Conservation (phyloP, 2,329 filamentous ascomycete genomes). For the Cytospora schulzeri region DNA sequence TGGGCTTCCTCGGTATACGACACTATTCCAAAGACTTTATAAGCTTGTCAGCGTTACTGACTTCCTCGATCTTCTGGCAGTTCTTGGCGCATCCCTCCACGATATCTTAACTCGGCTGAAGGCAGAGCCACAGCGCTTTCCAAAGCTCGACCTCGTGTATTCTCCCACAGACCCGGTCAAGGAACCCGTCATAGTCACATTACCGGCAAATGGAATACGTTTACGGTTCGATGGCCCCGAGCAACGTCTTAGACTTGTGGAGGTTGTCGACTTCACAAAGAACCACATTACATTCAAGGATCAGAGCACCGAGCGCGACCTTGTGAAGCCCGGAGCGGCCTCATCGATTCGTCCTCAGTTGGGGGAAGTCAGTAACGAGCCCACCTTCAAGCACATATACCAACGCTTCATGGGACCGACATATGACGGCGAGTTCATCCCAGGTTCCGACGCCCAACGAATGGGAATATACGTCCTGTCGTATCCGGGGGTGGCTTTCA, state of each 20-base stretch:
- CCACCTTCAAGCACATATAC: conserved; percentile 87
- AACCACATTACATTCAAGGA: conserved; percentile 81
- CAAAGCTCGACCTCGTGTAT: conserved; percentile 80
- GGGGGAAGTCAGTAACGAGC: conserved; percentile 53
- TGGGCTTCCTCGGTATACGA: conserved; percentile 59
- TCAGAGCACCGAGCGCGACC: conserved; percentile 64
- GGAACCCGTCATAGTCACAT: conserved; percentile 72
- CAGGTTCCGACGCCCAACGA: conserved; percentile 56
- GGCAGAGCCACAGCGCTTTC: conserved; percentile 79
- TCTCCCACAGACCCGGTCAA: conserved; percentile 73
- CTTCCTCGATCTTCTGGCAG: conserved; percentile 47
- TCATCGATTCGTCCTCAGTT: conserved; percentile 30
- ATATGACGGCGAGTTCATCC: conserved; percentile 89
- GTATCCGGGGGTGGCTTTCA: conserved; percentile 92
- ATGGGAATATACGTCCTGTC: conserved; percentile 85
- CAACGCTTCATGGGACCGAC: conserved; percentile 91
- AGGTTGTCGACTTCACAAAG: conserved; percentile 87
- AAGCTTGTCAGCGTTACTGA: conserved; percentile 6
- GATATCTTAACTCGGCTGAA: conserved; percentile 87
- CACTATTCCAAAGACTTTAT: neutral
- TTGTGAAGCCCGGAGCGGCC: conserved; percentile 64
- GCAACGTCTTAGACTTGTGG: conserved; percentile 86
- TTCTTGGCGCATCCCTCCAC: conserved; percentile 87
- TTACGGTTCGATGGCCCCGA: conserved; percentile 92
- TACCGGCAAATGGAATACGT: conserved; percentile 85